A percentile compares a stretch with the other conserved stretches of the same genome.
These are phyloP conservation scores for Lentinula edodes DNA, from an alignment of 768 basidiomycete species.

Conservation along the genomic window DNA sequence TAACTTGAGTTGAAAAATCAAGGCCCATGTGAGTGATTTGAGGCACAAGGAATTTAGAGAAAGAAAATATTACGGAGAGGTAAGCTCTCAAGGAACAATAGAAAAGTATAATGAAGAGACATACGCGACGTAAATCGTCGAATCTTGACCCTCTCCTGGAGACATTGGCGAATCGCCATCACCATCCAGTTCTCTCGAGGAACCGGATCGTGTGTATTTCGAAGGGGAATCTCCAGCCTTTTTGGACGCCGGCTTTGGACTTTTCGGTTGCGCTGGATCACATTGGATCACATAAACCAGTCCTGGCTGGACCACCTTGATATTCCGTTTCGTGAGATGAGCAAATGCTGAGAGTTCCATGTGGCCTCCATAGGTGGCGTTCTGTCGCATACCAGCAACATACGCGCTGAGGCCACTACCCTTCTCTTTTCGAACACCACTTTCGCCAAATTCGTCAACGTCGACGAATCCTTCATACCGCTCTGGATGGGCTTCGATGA, in stretches of 20 bases:
- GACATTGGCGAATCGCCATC: constrained; percentile 12
- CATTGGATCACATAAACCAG: constrained; percentile 89
- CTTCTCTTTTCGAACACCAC: constrained; percentile 6
- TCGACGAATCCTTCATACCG: constrained; percentile 88
- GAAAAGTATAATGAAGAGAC: constrained; percentile 26
- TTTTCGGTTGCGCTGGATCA: constrained; percentile 23
- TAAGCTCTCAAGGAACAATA: constrained; percentile 4
- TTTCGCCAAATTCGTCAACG: constrained; percentile 22
- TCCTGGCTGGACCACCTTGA: constrained; percentile 92
- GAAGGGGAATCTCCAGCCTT: constrained; percentile 15
- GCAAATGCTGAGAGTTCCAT: constrained; percentile 92
- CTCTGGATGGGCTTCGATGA: constrained; percentile 63
- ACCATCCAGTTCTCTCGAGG: constrained; percentile 20
- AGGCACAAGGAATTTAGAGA: neutral
- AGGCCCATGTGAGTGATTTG: neutral
- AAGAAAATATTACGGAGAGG: neutral
- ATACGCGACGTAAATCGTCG: constrained; percentile 80
- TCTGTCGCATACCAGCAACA: constrained; percentile 8
- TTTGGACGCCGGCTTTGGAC: constrained; percentile 14
- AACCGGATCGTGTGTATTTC: constrained; percentile 9
- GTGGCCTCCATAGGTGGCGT: constrained; percentile 86
- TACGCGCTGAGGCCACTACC: constrained; percentile 1
- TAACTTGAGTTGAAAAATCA: constrained; percentile 42
- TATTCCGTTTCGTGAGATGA: constrained; percentile 67
- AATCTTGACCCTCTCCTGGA: constrained; percentile 14